phyloP scores from a whole-genome alignment of 495 filamentous ascomycete genomes.

The Extremus antarcticus region DNA sequence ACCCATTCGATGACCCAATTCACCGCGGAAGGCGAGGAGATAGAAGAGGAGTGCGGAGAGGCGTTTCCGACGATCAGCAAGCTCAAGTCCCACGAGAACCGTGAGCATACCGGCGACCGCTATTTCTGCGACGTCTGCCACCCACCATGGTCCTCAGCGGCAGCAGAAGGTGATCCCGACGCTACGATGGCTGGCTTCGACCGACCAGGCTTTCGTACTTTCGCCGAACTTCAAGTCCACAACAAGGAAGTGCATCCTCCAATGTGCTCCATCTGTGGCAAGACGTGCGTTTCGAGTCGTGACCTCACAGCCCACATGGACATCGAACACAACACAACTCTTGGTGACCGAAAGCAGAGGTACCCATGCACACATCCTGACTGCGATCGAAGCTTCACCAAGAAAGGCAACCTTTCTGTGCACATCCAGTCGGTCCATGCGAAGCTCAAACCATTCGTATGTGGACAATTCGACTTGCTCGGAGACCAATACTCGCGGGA shows the following conservation, averaged over 20 bases:
- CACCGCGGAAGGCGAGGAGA: not conserved
- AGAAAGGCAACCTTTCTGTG: slow-evolving; percentile 63
- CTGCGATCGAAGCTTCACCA: slow-evolving; percentile 64
- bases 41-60: slow-evolving; percentile 2
- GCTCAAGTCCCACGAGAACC: slow-evolving; percentile 58
- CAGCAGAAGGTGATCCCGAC: slow-evolving; percentile 16
- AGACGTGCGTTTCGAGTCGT: slow-evolving; percentile 49
- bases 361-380: slow-evolving; percentile 52
- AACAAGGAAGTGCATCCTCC: slow-evolving; percentile 60
- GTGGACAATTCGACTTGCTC: slow-evolving; percentile 53
- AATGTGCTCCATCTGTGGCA: slow-evolving; percentile 60
- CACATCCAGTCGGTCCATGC: slow-evolving; percentile 70
- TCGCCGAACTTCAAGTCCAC: slow-evolving; percentile 58
- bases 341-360: slow-evolving; percentile 37
- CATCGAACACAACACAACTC: slow-evolving; percentile 20
- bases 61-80: slow-evolving; percentile 58
- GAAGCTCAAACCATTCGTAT: slow-evolving; percentile 55
- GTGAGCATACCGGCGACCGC: slow-evolving; percentile 54
- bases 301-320: slow-evolving; percentile 43
- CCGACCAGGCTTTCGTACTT: slow-evolving; percentile 56
- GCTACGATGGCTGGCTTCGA: slow-evolving; percentile 4
- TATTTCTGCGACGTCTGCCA: slow-evolving; percentile 66
- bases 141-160: slow-evolving; percentile 21
- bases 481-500: slow-evolving; percentile 36
- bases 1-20: slow-evolving; percentile 28